These are phyloP conservation scores for Solanum clarkiae DNA, from an alignment of 257 asterid species.

Conservation along the genomic window DNA sequence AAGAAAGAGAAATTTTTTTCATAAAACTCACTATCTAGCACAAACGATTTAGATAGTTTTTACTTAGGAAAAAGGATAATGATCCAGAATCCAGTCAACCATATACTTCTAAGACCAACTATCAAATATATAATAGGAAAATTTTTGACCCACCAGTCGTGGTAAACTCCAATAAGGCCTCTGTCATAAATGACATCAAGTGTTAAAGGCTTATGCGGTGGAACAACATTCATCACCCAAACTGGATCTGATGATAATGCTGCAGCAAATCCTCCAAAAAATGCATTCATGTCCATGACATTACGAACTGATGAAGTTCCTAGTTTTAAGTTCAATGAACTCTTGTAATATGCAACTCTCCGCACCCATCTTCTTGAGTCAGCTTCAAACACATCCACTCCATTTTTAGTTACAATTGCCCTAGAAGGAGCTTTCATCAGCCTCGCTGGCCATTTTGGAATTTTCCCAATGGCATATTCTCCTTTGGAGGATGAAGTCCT, in stretches of 20 bases:
- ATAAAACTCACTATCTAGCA: neutral
- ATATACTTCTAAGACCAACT: neutral
- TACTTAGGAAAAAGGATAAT: neutral
- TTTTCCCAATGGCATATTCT: constrained; percentile 56
- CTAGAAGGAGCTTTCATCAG: constrained; percentile 63
- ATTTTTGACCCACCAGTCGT: constrained; percentile 65
- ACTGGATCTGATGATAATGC: constrained; percentile 66
- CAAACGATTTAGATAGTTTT: neutral
- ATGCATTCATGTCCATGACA: constrained; percentile 98
- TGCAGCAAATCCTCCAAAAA: constrained; percentile 94
- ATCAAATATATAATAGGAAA: neutral
- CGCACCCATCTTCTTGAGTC: constrained; percentile 75
- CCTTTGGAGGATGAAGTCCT: constrained; percentile 50
- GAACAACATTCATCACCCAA: constrained; percentile 98
- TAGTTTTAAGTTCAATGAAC: constrained; percentile 51
- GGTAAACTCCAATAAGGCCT: constrained; percentile 88
- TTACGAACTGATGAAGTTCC: constrained; percentile 82
- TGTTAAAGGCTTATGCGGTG: constrained; percentile 60
- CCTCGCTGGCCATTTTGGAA: constrained; percentile 87
- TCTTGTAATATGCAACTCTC: constrained; percentile 71
- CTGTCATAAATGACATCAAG: constrained; percentile 86
- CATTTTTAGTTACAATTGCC: constrained; percentile 47
- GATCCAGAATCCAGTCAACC: neutral
- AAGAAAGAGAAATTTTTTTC: neutral
- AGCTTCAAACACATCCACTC: constrained; percentile 73